phyloP scores from a whole-genome alignment of 2,329 filamentous ascomycete species.

The Hymenotorrendiella dingleyae region DNA sequence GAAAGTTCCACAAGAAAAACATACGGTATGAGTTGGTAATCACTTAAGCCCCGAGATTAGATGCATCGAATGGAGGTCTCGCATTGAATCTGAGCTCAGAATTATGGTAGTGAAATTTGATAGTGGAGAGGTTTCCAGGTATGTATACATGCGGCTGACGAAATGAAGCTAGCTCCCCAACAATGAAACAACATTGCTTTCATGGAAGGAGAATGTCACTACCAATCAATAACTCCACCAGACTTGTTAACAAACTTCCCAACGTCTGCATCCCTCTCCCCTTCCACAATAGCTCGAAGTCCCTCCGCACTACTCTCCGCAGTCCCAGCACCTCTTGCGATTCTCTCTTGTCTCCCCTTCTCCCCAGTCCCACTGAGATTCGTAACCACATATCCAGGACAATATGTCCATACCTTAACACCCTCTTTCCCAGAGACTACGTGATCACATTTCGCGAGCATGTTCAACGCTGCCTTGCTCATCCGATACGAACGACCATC shows the following conservation, averaged over 20 bases:
- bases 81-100: too few relatives aligned
- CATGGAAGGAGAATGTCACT: too few relatives aligned
- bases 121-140: too few relatives aligned
- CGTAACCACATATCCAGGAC: conserved; percentile 33
- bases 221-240: conserved; percentile 29
- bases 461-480: conserved; percentile 24
- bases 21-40: too few relatives aligned
- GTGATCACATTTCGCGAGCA: conserved; percentile 13
- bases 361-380: conserved; percentile 23
- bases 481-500: conserved; percentile 11
- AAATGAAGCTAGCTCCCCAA: too few relatives aligned
- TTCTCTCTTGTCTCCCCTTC: conserved; percentile 9
- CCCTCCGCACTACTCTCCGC: conserved; percentile 21
- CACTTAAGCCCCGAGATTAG: too few relatives aligned
- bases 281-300: conserved; percentile 25
- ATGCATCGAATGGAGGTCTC: too few relatives aligned
- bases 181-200: too few relatives aligned
- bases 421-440: conserved; percentile 8
- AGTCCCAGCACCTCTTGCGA: conserved; percentile 13
- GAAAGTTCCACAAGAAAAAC: too few relatives aligned
- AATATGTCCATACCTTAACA: conserved; percentile 27
- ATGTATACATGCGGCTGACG: too few relatives aligned
- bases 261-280: conserved; percentile 28
- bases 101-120: too few relatives aligned
- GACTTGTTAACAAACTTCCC: conserved; percentile 28